Evolutionary conservation across 768 basidiomycete genomes (phyloP).

Genomic region (Leucosporidium scottii): DNA sequence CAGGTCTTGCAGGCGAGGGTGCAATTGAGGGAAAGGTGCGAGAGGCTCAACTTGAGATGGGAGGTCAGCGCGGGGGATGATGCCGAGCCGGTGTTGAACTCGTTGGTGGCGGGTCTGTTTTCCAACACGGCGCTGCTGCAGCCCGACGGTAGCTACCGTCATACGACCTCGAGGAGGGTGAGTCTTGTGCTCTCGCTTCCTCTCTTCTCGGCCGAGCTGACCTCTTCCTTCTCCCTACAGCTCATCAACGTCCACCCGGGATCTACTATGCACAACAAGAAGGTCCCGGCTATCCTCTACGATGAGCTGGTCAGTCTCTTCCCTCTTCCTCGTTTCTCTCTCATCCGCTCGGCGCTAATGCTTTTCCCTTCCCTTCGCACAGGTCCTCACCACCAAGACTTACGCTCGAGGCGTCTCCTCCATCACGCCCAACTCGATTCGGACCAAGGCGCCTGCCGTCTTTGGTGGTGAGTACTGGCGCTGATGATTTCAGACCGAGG

Average conservation of each 20-base stretch:
- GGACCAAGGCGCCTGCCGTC: conserved; percentile 1
- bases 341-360: neutral
- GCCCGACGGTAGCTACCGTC: conserved; percentile 69
- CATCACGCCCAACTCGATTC: conserved; percentile 56
- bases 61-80: conserved; percentile 48
- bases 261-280: conserved; percentile 71
- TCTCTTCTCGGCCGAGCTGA: neutral
- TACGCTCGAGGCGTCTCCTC: conserved; percentile 89
- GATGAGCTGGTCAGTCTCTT: conserved; percentile 66
- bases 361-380: neutral
- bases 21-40: conserved; percentile 66
- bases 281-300: conserved; percentile 78
- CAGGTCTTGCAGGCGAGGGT: conserved; percentile 72
- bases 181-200: conserved; percentile 3
- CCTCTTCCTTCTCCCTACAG: conserved; percentile 38
- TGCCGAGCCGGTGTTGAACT: conserved; percentile 61
- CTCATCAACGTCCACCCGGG: conserved; percentile 84
- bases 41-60: conserved; percentile 57
- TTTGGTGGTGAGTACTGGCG: neutral
- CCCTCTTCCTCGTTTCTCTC: too few relatives aligned
- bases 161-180: conserved; percentile 53
- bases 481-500: too few relatives aligned
- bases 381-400: conserved; percentile 73
- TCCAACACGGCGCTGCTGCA: conserved; percentile 78
- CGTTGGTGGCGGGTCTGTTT: conserved; percentile 67